A percentile compares a stretch with the other conserved stretches of the same genome.
phyloP scores from a whole-genome alignment of 1,284 basidiomycete species.

The Heterobasidion occidentale region DNA sequence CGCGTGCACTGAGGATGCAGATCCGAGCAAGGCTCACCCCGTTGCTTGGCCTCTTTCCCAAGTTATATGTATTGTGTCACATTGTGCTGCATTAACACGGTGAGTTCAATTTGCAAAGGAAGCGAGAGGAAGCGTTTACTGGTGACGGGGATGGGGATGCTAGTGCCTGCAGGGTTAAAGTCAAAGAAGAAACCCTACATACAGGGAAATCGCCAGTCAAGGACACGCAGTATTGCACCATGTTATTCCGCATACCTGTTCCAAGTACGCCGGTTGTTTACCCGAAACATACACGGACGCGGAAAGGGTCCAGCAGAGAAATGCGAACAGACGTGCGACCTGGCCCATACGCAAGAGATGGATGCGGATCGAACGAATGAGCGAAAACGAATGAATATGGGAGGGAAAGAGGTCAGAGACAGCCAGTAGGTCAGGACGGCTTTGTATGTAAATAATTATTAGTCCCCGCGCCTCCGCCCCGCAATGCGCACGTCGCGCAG shows the following conservation, averaged over 20 bases:
- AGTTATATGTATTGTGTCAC: conserved; percentile 41
- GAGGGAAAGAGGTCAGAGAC: no score
- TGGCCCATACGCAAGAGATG: background rate
- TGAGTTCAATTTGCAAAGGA: background rate
- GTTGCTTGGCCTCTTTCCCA: conserved; percentile 37
- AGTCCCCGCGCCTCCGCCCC: no score
- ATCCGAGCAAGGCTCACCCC: conserved; percentile 28
- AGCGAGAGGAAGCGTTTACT: conserved; percentile 20
- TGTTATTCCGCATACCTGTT: background rate
- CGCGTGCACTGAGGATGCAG: background rate
- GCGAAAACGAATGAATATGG: no score
- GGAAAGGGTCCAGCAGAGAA: background rate
- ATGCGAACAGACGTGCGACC: background rate
- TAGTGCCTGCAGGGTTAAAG: conserved; percentile 31
- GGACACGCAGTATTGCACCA: background rate
- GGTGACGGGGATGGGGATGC: conserved; percentile 40
- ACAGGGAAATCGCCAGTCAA: background rate
- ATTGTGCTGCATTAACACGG: conserved; percentile 34
- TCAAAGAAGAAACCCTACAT: conserved; percentile 46
- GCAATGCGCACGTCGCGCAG: no score
- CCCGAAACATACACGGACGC: background rate
- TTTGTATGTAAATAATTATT: no score
- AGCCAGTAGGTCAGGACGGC: no score
- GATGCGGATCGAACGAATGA: no score
- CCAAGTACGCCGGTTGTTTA: background rate